Evolutionary conservation across 176 grass and related monocot species (phyloP).

Genomic region (Ensete ventricosum): DNA sequence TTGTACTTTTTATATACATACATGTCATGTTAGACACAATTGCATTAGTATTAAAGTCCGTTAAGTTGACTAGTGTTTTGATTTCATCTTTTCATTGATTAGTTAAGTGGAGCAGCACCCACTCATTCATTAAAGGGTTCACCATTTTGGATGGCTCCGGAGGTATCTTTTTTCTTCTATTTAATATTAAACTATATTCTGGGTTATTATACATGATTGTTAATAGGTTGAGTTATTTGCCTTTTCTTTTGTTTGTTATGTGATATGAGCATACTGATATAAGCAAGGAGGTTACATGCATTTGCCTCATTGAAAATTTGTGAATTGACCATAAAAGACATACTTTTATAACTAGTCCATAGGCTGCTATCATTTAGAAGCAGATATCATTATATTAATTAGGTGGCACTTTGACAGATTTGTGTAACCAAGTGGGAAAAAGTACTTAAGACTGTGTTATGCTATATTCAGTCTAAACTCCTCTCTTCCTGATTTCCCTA

Average conservation of each 20-base stretch:
- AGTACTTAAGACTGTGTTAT: not conserved
- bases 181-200: not conserved
- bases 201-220: not conserved
- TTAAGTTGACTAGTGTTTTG: slow-evolving; percentile 3
- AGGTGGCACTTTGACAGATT: not conserved
- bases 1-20: not conserved
- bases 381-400: not conserved
- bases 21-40: not conserved
- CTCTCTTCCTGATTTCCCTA: not conserved
- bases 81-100: slow-evolving; percentile 13
- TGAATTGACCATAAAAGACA: not conserved
- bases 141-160: slow-evolving; percentile 96
- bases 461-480: not conserved
- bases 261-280: not conserved
- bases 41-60: not conserved
- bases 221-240: not conserved
- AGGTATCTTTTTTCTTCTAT: slow-evolving; percentile 37
- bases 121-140: slow-evolving; percentile 87
- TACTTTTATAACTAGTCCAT: too few species aligned
- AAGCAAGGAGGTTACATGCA: not conserved
- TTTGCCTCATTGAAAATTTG: not conserved
- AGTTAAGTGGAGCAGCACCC: slow-evolving; percentile 78
- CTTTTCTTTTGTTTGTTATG: not conserved
- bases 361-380: too few species aligned
- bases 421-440: not conserved